Percentiles rank a stretch among this genome's conserved stretches.
Conservation (phyloP, 2,329 filamentous ascomycete species). For the Myriosclerotinia scirpicola region DNA sequence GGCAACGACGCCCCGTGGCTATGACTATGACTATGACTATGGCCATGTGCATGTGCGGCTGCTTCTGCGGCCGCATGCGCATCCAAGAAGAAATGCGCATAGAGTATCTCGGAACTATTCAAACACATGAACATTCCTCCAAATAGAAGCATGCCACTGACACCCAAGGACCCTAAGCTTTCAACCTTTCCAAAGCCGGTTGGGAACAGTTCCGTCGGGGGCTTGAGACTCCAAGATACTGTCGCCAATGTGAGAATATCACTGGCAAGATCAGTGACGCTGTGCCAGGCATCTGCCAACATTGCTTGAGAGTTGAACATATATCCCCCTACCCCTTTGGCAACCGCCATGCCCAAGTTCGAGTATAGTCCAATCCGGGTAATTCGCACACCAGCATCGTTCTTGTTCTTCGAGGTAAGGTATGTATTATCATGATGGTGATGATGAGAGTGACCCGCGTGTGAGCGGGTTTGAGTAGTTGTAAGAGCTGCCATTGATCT, state of each 20-base stretch:
- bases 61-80: slow-evolving; percentile 53
- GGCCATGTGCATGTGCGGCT: slow-evolving; percentile 57
- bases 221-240: slow-evolving; percentile 87
- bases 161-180: slow-evolving; percentile 87
- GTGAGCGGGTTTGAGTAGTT: slow-evolving; percentile 40
- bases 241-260: slow-evolving; percentile 93
- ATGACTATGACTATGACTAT: slow-evolving; percentile 68
- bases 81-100: slow-evolving; percentile 72
- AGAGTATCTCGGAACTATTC: slow-evolving; percentile 68
- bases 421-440: slow-evolving; percentile 83
- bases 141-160: slow-evolving; percentile 84
- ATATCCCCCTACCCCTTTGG: slow-evolving; percentile 90
- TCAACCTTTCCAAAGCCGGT: slow-evolving; percentile 97
- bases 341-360: slow-evolving; percentile 91
- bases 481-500: slow-evolving; percentile 39
- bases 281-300: slow-evolving; percentile 92
- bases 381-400: slow-evolving; percentile 90
- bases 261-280: slow-evolving; percentile 90
- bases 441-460: slow-evolving; percentile 61
- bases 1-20: slow-evolving; percentile 65
- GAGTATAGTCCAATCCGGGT: slow-evolving; percentile 85
- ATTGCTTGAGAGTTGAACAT: slow-evolving; percentile 93
- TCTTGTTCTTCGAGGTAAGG: slow-evolving; percentile 77
- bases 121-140: slow-evolving; percentile 92
- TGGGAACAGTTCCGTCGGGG: slow-evolving; percentile 80